Conservation (phyloP, 306 rosid species). For the Acmispon strigosus region DNA sequence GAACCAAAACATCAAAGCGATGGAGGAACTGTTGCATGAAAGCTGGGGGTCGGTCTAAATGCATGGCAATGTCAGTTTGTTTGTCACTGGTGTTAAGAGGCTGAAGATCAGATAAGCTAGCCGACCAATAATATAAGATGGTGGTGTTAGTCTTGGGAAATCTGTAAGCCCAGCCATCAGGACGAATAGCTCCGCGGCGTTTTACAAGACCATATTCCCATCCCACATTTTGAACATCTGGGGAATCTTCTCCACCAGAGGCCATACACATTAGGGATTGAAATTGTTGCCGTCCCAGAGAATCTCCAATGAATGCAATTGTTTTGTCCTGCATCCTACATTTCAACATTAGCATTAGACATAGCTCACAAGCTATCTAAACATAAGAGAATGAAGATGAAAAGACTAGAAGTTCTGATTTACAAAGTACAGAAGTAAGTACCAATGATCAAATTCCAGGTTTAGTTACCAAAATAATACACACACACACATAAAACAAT, state of each 20-base stretch:
- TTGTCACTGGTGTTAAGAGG: constrained; percentile 50
- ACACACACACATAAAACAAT: background rate
- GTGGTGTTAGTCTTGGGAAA: constrained; percentile 77
- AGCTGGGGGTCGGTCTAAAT: constrained; percentile 85
- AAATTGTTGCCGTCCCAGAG: constrained; percentile 88
- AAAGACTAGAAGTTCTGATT: background rate
- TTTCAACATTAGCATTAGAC: constrained; percentile 28
- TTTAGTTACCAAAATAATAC: background rate
- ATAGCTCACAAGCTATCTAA: constrained; percentile 1
- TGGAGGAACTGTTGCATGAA: constrained; percentile 61
- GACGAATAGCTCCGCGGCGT: constrained; percentile 77
- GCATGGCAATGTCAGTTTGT: constrained; percentile 66
- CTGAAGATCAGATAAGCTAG: constrained; percentile 71
- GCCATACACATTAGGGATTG: constrained; percentile 95
- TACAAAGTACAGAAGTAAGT: constrained; percentile 2
- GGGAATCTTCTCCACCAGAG: constrained; percentile 64
- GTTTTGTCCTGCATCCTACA: constrained; percentile 91
- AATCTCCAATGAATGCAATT: constrained; percentile 83
- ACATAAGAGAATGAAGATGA: background rate
- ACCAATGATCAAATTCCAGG: background rate
- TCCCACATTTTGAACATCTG: constrained; percentile 66
- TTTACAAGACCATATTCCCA: constrained; percentile 68
- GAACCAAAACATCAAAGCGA: constrained; percentile 68
- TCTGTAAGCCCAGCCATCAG: constrained; percentile 92
- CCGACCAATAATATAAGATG: constrained; percentile 89